Conservation (phyloP, 2,329 filamentous ascomycete genomes). For the Pseudogymnoascus sp. region DNA sequence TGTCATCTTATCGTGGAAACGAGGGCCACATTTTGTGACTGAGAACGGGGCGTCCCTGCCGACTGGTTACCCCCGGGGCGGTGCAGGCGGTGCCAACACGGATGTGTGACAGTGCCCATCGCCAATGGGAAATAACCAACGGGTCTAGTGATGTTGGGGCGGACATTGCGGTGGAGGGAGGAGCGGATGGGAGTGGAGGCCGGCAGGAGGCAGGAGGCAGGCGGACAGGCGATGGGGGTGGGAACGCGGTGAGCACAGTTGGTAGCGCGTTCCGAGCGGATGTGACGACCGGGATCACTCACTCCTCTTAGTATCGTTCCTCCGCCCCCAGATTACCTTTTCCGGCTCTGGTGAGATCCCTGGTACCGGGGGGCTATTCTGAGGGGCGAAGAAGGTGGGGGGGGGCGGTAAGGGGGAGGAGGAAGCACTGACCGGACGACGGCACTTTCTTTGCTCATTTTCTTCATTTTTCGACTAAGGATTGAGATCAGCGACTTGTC, state of each 20-base stretch:
- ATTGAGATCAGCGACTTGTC: neutral
- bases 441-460: neutral
- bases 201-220: neutral
- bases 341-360: constrained; percentile 5
- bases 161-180: constrained; percentile 4
- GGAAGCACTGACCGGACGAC: neutral
- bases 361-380: neutral
- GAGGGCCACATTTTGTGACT: constrained; percentile 2
- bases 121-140: constrained; percentile 6
- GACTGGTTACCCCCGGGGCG: neutral
- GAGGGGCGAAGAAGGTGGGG: neutral
- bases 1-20: constrained; percentile 2
- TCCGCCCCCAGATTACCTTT: constrained; percentile 6
- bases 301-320: constrained; percentile 6
- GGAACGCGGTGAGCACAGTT: neutral
- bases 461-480: neutral
- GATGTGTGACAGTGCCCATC: constrained; percentile 5
- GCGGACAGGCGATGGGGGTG: neutral
- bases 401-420: neutral
- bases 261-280: neutral
- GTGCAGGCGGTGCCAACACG: constrained; percentile 1
- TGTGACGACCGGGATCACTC: constrained; percentile 2
- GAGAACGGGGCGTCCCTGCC: neutral
- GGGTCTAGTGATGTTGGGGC: constrained; percentile 3
- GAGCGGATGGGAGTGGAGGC: constrained; percentile 5